Evolutionary conservation across 2,329 filamentous ascomycete genomes (phyloP).

Genomic region (Davidsoniella australis): DNA sequence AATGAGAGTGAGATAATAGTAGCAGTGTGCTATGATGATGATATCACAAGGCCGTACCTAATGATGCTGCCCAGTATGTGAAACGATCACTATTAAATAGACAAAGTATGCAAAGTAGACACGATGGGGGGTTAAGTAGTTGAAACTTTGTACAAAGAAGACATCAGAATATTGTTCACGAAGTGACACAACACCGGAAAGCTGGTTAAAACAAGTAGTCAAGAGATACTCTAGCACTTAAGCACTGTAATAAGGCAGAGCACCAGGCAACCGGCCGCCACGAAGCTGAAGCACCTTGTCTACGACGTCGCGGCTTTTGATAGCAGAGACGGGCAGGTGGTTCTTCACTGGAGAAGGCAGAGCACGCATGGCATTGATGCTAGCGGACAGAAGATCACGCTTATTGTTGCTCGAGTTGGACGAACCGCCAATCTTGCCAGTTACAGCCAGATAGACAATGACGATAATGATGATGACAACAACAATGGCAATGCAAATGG

Average conservation of each 20-base stretch:
- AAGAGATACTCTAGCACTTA: no score
- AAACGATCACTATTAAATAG: no score
- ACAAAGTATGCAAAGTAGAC: neutral
- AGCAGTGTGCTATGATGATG: no score
- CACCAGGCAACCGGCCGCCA: conserved; percentile 3
- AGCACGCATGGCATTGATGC: neutral
- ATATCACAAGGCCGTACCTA: no score
- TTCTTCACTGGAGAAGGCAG: conserved; percentile 4
- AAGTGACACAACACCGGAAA: no score
- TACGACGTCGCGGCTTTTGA: neutral
- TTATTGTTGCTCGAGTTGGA: conserved; percentile 19
- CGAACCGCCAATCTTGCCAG: conserved; percentile 16
- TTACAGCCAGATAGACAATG: conserved; percentile 26
- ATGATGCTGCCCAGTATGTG: no score
- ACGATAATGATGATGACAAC: conserved; percentile 34
- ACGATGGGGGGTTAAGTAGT: neutral
- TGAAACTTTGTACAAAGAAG: neutral
- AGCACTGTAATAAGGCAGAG: no score
- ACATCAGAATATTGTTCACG: no score
- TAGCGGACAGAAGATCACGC: conserved; percentile 14
- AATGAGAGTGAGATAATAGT: no score
- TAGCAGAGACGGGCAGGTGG: neutral
- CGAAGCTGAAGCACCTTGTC: conserved; percentile 4
- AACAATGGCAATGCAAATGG: conserved; percentile 45
- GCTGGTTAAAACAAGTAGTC: no score